Percentiles rank a stretch among this genome's conserved stretches.
Evolutionary conservation across 1,284 basidiomycete species (phyloP).

Genomic region (Lentinula novae-zelandiae): DNA sequence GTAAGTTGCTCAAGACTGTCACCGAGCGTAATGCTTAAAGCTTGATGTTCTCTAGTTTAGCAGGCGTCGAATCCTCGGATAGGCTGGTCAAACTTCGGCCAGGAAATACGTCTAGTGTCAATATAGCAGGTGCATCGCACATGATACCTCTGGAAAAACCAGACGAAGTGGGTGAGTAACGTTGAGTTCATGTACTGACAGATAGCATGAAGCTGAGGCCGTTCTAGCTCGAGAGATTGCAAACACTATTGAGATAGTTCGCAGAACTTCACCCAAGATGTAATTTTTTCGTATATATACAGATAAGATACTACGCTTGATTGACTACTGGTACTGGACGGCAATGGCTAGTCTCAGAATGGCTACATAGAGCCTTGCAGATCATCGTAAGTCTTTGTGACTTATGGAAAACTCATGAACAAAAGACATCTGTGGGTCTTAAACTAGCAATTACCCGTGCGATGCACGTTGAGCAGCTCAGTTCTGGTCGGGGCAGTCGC

Average conservation of each 20-base stretch:
- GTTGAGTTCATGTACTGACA: background rate
- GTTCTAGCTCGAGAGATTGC: background rate
- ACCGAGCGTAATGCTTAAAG: background rate
- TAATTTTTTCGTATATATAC: background rate
- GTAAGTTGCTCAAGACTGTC: conserved; percentile 23
- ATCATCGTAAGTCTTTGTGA: too few species aligned
- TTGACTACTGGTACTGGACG: too few species aligned
- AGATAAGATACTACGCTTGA: too few species aligned
- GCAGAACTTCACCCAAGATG: background rate
- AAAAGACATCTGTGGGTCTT: too few species aligned
- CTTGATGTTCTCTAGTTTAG: background rate
- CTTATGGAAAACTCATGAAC: too few species aligned
- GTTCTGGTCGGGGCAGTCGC: too few species aligned
- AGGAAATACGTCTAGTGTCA: conserved; percentile 52
- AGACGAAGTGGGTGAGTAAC: conserved; percentile 29
- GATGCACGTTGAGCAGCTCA: too few species aligned
- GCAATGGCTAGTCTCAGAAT: too few species aligned
- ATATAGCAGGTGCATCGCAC: conserved; percentile 53
- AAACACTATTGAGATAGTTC: background rate
- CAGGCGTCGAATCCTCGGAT: background rate
- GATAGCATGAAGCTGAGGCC: background rate
- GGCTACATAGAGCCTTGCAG: too few species aligned
- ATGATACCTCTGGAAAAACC: conserved; percentile 50
- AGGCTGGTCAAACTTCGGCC: conserved; percentile 51
- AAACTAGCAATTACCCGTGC: too few species aligned